Conservation (phyloP, 2,329 filamentous ascomycete genomes). For the Arthroderma uncinatum region DNA sequence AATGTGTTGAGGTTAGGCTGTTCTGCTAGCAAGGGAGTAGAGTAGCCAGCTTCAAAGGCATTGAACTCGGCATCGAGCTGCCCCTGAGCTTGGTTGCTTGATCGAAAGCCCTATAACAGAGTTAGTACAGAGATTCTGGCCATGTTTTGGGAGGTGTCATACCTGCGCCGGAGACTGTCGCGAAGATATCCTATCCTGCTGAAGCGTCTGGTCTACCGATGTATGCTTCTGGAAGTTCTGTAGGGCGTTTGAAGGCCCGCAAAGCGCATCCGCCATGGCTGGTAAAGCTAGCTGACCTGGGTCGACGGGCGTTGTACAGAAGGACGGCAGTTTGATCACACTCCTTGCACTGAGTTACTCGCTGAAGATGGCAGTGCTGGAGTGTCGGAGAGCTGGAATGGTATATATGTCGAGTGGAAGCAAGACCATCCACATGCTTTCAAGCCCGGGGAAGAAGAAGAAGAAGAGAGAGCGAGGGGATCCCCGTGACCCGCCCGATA, state of each 20-base stretch:
- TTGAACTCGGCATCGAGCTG: slow-evolving; percentile 56
- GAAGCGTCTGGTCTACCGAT: slow-evolving; percentile 55
- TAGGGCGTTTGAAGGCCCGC: slow-evolving; percentile 63
- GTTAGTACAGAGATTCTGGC: neutral
- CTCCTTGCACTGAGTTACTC: too few relatives aligned
- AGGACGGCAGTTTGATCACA: too few relatives aligned
- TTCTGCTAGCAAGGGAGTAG: slow-evolving; percentile 26
- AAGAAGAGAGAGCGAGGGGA: neutral
- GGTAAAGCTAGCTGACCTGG: too few relatives aligned
- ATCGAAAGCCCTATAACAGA: slow-evolving; percentile 49
- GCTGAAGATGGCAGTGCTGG: too few relatives aligned
- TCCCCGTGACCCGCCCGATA: neutral
- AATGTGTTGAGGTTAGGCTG: slow-evolving; percentile 28
- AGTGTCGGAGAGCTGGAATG: neutral
- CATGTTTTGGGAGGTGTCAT: slow-evolving; percentile 16
- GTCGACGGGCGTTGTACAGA: too few relatives aligned
- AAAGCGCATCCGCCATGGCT: slow-evolving; percentile 56
- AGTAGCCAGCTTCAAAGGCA: slow-evolving; percentile 47
- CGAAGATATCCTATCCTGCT: slow-evolving; percentile 57
- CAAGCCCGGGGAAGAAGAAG: neutral
- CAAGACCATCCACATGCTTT: too few relatives aligned
- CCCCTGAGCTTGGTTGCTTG: slow-evolving; percentile 43
- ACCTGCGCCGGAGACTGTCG: slow-evolving; percentile 48
- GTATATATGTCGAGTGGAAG: too few relatives aligned
- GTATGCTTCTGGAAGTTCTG: slow-evolving; percentile 63